Base-by-base conservation (phyloP, 768 basidiomycete species). In the Nidularia sp. region DNA sequence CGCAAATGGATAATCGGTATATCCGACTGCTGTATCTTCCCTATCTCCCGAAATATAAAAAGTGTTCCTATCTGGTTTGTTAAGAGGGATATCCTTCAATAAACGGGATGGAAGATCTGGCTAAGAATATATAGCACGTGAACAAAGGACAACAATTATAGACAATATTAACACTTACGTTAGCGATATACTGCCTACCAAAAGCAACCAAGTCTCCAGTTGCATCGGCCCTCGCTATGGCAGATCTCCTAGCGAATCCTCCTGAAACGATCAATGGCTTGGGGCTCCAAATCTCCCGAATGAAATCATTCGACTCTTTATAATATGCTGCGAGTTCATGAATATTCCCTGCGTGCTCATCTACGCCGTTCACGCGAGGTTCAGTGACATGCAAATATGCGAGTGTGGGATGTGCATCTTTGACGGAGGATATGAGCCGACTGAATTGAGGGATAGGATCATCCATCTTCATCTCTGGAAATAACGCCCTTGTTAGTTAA, bases 371-470 rank as follows among this genome's bases (percentile, higher is more conserved):
- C 15, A 41, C 15, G 2, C 39, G 39, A 41, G 69, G 55, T 53
- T 75, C 68, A 29, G 62, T 57, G 22, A 69, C 54, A 51, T 77
- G 74, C 4, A 78, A 54, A 62, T 79, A 79, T 2, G 74, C 75
- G 31, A 77, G 58, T 15, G 63, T 53, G 15, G 68, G 68, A 49
- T 64, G 62, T 15, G 64, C 66, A 44, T 61, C 53, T 13, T 56
- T 61, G 36, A 79, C 47, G 43, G 69, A 48, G 12, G 56, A 45
- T 9, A 71, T 66, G 22, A 79, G 54, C 59, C 77, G 70, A 1
- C 57, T 49, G 64, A 74, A 80, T 5, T 67, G 69, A 2, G 75
- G 73, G 22, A 64, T 60, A 0, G 74, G 75, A 45, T 78, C 69
- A 3, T 52, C 50, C 71, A 74, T 73, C n/a, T 64, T 57, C 70